Evolutionary conservation across 768 basidiomycete species (phyloP), one percentile per base, ranked within the genome.

Genomic region (Trametes gibbosa): DNA sequence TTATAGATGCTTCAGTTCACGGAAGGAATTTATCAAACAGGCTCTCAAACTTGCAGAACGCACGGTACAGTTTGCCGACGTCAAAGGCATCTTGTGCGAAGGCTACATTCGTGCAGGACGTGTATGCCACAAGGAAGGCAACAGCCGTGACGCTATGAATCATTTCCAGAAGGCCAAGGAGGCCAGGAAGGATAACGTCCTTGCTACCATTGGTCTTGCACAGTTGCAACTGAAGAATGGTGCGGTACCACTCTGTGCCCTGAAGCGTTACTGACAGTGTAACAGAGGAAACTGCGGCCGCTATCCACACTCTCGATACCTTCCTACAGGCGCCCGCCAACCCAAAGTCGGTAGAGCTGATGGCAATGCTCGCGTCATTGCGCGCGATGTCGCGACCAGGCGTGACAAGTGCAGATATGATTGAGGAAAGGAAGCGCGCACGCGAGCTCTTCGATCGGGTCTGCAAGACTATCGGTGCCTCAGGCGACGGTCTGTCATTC

Each of bases 11-110:
- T 32, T n/a, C 32, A n/a, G 13, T n/a, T n/a, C 34, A 23, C 8
- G 6, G 9, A 17, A 14, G 17, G 34, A 7, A 8, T n/a, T 7
- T 21, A 14, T 13, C n/a, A 4, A 7, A 24, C 39, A 94, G 86
- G 92, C 94, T 0, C 72, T 96, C 43, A 99, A 98, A 77, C 77
- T 98, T 19, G 95, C 94, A 23, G 97, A 98, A 67, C 84, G 95
- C 51, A 89, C 95, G 0, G 86, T 98, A 40, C 95, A 98, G 69
- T 97, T 91, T 67, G 90, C 95, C 0, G 96, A 98, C 66, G 93
- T 90, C 0, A 77, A 92, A 32, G 81, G 90, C 0, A 77, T 96
- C 16, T 79, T 95, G 27, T 89, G 91, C 0, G 95, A 97, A 66
- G 89, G 94, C 2, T 90, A 94, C 67, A 74, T 95, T 16, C 81